A percentile compares a stretch with the other conserved stretches of the same genome.
Evolutionary conservation across 2,329 filamentous ascomycete species (phyloP).

Genomic region (Teratosphaeriaceae sp.): DNA sequence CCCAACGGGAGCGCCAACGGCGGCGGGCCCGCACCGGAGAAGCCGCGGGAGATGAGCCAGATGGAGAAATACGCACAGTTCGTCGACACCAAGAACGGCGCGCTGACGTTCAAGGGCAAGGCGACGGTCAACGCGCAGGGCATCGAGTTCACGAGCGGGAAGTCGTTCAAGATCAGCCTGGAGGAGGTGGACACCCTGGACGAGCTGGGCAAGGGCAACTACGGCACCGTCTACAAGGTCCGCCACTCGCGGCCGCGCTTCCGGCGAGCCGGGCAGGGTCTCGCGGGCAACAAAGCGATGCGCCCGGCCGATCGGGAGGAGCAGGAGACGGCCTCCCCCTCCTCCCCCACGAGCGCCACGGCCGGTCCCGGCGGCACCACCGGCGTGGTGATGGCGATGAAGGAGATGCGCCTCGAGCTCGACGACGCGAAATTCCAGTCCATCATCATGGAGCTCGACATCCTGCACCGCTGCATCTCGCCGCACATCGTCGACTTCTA

Average conservation of each 20-base stretch:
- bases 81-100: conserved; percentile 86
- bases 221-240: conserved; percentile 96
- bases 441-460: conserved; percentile 96
- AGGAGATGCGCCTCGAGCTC: conserved; percentile 90
- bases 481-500: conserved; percentile 99
- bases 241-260: conserved; percentile 69
- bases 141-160: conserved; percentile 86
- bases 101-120: conserved; percentile 86
- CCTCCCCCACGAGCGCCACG: conserved; percentile 11
- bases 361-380: conserved; percentile 42
- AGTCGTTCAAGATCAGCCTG: conserved; percentile 86
- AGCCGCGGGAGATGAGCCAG: conserved; percentile 23
- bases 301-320: conserved; percentile 17
- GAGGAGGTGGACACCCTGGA: conserved; percentile 92
- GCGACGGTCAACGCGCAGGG: conserved; percentile 83
- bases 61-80: conserved; percentile 70
- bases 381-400: conserved; percentile 96
- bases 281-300: conserved; percentile 52
- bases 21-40: conserved; percentile 24
- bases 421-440: conserved; percentile 96
- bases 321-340: conserved; percentile 14
- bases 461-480: conserved; percentile 88
- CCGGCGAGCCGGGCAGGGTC: conserved; percentile 52
- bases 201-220: conserved; percentile 95
- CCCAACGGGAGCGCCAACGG: conserved; percentile 16